Conservation (phyloP, 129 eudicot genomes). For the Lactuca saligna region DNA sequence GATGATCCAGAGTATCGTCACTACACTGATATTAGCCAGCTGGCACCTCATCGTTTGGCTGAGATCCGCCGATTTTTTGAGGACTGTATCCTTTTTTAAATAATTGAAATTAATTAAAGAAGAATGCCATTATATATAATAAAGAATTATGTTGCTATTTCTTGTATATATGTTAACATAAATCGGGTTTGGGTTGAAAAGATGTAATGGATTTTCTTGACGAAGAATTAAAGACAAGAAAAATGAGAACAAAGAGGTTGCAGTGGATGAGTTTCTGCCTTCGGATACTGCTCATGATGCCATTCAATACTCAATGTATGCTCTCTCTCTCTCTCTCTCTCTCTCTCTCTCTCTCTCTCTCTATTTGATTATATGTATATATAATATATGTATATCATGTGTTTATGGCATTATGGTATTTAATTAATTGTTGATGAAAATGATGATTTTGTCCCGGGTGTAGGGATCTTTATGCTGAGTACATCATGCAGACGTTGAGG, state of each 20-base stretch:
- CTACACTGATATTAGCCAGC: conserved; percentile 65
- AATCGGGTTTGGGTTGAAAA: neutral
- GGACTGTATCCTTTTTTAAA: conserved; percentile 55
- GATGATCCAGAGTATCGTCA: conserved; percentile 78
- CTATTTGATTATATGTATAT: conserved; percentile 1
- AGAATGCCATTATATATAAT: too few relatives aligned
- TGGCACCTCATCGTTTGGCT: conserved; percentile 71
- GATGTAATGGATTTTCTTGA: conserved; percentile 14
- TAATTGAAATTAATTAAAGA: neutral
- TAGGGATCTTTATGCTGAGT: conserved; percentile 74
- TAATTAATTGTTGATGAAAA: conserved; percentile 1
- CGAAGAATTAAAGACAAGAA: conserved; percentile 58
- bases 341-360: too few relatives aligned
- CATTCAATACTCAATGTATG: conserved; percentile 65
- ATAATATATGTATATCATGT: neutral
- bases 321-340: conserved; percentile 2
- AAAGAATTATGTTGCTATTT: too few relatives aligned
- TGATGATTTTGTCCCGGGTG: neutral
- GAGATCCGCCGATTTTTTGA: conserved; percentile 81
- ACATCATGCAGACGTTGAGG: conserved; percentile 56
- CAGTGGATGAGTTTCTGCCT: conserved; percentile 67
- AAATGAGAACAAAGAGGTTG: conserved; percentile 85
- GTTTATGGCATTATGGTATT: neutral
- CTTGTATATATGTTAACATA: neutral
- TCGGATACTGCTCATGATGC: conserved; percentile 52